Conservation (phyloP, 2,329 filamentous ascomycete species). For the Aureobasidium leucospermi region DNA sequence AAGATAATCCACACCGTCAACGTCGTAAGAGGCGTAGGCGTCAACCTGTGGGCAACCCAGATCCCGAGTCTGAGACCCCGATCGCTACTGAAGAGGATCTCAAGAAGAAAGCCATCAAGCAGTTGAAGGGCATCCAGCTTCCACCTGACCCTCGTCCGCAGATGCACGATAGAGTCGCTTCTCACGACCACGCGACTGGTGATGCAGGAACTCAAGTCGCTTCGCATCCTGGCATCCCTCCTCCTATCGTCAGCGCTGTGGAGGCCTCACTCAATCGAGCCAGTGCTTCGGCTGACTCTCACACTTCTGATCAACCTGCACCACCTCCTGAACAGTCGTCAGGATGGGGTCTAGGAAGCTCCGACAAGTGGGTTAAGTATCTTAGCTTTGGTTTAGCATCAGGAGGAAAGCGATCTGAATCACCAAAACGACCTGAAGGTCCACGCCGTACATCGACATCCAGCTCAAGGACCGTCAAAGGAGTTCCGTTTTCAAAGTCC, state of each 20-base stretch:
- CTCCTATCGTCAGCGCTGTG: slow-evolving; percentile 38
- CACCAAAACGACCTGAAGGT: slow-evolving; percentile 17
- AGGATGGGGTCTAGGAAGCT: slow-evolving; percentile 31
- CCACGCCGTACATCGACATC: slow-evolving; percentile 20
- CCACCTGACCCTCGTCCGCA: slow-evolving; percentile 18
- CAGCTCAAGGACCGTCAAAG: slow-evolving; percentile 18
- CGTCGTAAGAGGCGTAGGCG: slow-evolving; percentile 42
- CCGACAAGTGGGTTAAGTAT: slow-evolving; percentile 44
- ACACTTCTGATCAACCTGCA: background rate
- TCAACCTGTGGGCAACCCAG: slow-evolving; percentile 19
- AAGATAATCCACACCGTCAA: slow-evolving; percentile 65
- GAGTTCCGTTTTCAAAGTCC: slow-evolving; percentile 9
- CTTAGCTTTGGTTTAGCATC: slow-evolving; percentile 38
- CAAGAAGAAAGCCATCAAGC: background rate
- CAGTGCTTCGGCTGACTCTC: slow-evolving; percentile 29
- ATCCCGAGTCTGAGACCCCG: background rate
- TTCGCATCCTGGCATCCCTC: slow-evolving; percentile 35
- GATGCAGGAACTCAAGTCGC: slow-evolving; percentile 8
- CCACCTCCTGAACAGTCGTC: slow-evolving; percentile 15
- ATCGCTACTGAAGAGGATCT: background rate
- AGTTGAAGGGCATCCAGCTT: background rate
- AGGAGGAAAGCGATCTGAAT: slow-evolving; percentile 15
- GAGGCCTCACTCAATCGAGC: slow-evolving; percentile 39
- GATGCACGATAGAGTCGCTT: slow-evolving; percentile 21
- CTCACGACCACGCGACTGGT: slow-evolving; percentile 22